Base-by-base conservation (phyloP, 2,329 filamentous ascomycete genomes). In the Neofusicoccum umdonicola region DNA sequence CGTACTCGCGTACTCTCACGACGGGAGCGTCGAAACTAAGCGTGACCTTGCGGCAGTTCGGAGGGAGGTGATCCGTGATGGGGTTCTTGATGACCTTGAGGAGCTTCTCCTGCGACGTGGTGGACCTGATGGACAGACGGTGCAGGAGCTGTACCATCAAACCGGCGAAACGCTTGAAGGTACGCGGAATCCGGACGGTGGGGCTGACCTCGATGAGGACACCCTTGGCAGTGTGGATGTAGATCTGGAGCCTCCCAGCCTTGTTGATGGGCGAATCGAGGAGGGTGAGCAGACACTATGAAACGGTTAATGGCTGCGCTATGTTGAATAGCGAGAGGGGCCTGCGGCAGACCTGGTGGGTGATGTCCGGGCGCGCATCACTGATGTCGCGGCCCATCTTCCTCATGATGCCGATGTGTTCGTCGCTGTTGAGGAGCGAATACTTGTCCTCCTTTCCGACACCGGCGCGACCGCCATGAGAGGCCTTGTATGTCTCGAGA, bases 311-410 rank as follows among this genome's bases (percentile, higher is more conserved):
- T 19, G 22, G 41, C 58, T 67, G 44, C 50, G 54, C 47, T 44
- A 54, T 48, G 41, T 50, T 50, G 56, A 63, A 69, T 67, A 78
- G 56, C 63, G 47, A 60, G 56, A 17, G 19, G 41, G 41, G 27
- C 22, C 37, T 34, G 37, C 17, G 12, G 35, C 86, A 74, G 83
- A 97, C 94, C 92, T 98, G 95, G 78, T 99, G 95, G 51, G 95
- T 97, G 74, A 99, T 99, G 79, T 99, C 95, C 50, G 95, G 95
- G 71, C 95, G 88, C 66, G 95, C 95, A 80, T 99, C 95, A 77
- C 93, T 97, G 70, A 99, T 98, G 77, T 99, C 95, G 71, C 95
- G 87, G 77, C 96, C 96, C 94, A 98, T 98, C 84, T 98, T 99
- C 74, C 95, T 90, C 93, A 99, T 97, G 69, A 98, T 91, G 68